Percentiles rank a stretch among this genome's conserved stretches.
Evolutionary conservation across 2,329 filamentous ascomycete genomes (phyloP).

Genomic region (Fusarium liriodendri): DNA sequence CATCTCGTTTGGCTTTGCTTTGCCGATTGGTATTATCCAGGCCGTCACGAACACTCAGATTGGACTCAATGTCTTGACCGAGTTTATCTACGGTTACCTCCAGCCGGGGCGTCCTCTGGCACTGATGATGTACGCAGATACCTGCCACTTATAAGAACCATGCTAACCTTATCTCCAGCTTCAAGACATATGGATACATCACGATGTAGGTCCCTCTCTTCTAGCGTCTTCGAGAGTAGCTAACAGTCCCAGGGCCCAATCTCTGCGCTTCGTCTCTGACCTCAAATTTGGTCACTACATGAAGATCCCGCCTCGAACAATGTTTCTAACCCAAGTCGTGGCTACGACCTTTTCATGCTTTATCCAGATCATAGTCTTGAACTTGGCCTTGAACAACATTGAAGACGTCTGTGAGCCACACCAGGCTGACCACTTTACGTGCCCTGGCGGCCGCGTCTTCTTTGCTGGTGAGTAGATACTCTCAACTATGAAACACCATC

Average conservation of each 20-base stretch:
- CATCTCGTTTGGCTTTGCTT: conserved; percentile 71
- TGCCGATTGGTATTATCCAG: conserved; percentile 77
- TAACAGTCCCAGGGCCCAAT: conserved; percentile 60
- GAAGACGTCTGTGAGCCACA: conserved; percentile 69
- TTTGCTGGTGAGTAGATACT: conserved; percentile 62
- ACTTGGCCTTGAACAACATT: conserved; percentile 71
- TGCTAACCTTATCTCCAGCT: conserved; percentile 51
- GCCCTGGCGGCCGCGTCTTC: conserved; percentile 72
- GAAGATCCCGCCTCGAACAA: conserved; percentile 74
- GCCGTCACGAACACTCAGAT: conserved; percentile 78
- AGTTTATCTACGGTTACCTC: conserved; percentile 81
- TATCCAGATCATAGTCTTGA: conserved; percentile 73
- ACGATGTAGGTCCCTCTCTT: conserved; percentile 57
- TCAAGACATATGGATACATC: conserved; percentile 73
- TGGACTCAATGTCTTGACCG: conserved; percentile 79
- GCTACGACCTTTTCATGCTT: conserved; percentile 75
- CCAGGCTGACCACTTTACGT: conserved; percentile 70
- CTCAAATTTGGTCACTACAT: conserved; percentile 81
- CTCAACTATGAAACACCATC: background rate
- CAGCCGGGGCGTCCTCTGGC: conserved; percentile 78
- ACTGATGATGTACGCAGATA: conserved; percentile 71
- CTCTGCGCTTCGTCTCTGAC: conserved; percentile 72
- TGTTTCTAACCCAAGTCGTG: conserved; percentile 74
- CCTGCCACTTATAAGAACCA: background rate
- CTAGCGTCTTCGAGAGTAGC: background rate